Conservation (phyloP, 106 monocot species). For the Acorus calamus region DNA sequence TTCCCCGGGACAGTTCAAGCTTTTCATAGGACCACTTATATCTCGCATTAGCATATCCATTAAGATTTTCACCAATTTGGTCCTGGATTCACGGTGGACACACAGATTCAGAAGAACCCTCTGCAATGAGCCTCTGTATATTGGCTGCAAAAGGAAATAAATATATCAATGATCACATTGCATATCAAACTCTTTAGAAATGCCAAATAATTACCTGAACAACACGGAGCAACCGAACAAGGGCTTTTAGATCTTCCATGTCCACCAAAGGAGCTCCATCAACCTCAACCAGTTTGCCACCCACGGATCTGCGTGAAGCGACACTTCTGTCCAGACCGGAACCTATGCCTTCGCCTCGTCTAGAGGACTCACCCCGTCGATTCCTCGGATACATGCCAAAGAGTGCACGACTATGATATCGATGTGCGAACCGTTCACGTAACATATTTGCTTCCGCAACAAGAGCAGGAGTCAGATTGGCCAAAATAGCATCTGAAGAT, state of each 20-base stretch:
- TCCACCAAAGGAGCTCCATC: constrained; percentile 84
- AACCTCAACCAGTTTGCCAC: constrained; percentile 67
- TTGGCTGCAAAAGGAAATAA: constrained; percentile 44
- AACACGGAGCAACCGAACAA: constrained; percentile 85
- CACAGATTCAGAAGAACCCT: constrained; percentile 89
- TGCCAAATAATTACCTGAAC: constrained; percentile 61
- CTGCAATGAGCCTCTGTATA: constrained; percentile 89
- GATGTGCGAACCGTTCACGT: constrained; percentile 93
- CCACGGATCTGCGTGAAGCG: constrained; percentile 37
- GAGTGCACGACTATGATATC: constrained; percentile 55
- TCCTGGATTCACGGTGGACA: constrained; percentile 74
- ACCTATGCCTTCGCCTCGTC: constrained; percentile 49
- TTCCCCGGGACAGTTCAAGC: constrained; percentile 27
- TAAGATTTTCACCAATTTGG: constrained; percentile 61
- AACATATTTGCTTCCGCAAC: constrained; percentile 98
- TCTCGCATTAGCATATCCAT: constrained; percentile 98
- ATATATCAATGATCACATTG: background rate
- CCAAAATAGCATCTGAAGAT: constrained; percentile 80
- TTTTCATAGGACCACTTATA: constrained; percentile 27
- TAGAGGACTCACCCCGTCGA: constrained; percentile 74
- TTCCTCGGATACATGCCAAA: constrained; percentile 83
- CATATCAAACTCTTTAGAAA: background rate
- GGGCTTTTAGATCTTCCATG: constrained; percentile 61
- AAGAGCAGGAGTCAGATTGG: constrained; percentile 88
- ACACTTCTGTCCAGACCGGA: constrained; percentile 41